Conservation (phyloP, 176 grass and related monocot species). For the Panicum miliaceum region DNA sequence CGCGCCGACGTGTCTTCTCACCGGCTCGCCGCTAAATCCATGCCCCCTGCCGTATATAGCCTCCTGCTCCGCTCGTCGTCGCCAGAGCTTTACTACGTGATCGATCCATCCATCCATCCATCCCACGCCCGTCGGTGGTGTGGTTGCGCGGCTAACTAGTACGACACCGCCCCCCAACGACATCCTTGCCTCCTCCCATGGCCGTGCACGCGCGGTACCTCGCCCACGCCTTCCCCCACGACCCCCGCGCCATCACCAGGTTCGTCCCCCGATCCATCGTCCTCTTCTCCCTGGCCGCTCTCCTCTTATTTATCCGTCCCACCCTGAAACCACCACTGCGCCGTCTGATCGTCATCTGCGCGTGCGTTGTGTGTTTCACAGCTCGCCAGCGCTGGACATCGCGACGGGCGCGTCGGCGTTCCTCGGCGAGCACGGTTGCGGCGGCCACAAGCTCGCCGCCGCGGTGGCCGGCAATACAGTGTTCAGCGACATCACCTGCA, state of each 20-base stretch:
- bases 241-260: conserved; percentile 39
- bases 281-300: no score
- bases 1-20: neutral
- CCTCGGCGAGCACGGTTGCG: conserved; percentile 1
- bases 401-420: conserved; percentile 13
- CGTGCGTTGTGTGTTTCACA: neutral
- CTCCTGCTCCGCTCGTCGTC: neutral
- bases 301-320: conserved; percentile 16
- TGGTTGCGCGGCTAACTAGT: neutral
- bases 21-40: neutral
- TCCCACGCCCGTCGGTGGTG: neutral
- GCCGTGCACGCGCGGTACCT: conserved; percentile 53
- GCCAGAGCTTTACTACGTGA: neutral
- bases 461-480: conserved; percentile 29
- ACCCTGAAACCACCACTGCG: neutral
- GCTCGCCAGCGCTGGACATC: neutral
- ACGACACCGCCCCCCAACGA: neutral
- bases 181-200: conserved; percentile 36
- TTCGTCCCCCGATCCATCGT: neutral
- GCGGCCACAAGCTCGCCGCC: neutral
- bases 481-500: conserved; percentile 62
- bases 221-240: conserved; percentile 43
- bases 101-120: neutral
- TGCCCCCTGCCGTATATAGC: conserved; percentile 23
- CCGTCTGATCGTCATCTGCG: neutral